A percentile compares a stretch with the other conserved stretches of the same genome.
These are phyloP conservation scores for Alopecurus myosuroides DNA, from an alignment of 176 grass and related monocot genomes.

Conservation along the genomic window DNA sequence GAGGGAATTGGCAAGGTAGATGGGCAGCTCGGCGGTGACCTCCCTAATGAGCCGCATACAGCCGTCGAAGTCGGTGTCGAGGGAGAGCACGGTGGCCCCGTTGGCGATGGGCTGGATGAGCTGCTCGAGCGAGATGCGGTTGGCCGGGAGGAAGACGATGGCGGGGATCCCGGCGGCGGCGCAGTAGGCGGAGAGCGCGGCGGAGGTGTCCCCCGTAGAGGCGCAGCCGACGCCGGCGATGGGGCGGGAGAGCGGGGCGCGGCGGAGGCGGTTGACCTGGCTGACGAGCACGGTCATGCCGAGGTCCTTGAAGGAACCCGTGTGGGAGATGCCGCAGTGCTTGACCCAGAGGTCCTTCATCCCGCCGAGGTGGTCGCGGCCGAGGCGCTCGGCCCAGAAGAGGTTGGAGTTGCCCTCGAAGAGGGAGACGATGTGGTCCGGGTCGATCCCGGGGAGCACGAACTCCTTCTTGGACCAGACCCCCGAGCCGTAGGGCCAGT, in stretches of 20 bases:
- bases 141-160: slow-evolving; percentile 78
- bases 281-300: slow-evolving; percentile 97
- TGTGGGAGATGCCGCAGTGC: slow-evolving; percentile 99
- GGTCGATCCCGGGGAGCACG: slow-evolving; percentile 79
- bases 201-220: slow-evolving; percentile 93
- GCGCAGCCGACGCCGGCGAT: slow-evolving; percentile 85
- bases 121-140: slow-evolving; percentile 87
- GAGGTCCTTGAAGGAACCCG: slow-evolving; percentile 96
- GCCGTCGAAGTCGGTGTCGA: slow-evolving; percentile 88
- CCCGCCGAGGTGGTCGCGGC: slow-evolving; percentile 76
- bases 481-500: slow-evolving; percentile 94
- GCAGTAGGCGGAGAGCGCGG: slow-evolving; percentile 84
- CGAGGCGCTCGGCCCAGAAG: slow-evolving; percentile 95
- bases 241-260: slow-evolving; percentile 64
- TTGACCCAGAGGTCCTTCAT: slow-evolving; percentile 98
- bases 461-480: slow-evolving; percentile 99
- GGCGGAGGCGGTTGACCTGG: slow-evolving; percentile 91
- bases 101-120: slow-evolving; percentile 93
- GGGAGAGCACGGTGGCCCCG: slow-evolving; percentile 88
- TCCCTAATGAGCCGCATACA: slow-evolving; percentile 96
- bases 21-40: slow-evolving; percentile 82
- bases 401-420: slow-evolving; percentile 99
- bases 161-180: slow-evolving; percentile 87
- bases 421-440: slow-evolving; percentile 91
- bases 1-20: slow-evolving; percentile 88